Evolutionary conservation across 129 eudicot species (phyloP).

Genomic region (Deinandra increscens): DNA sequence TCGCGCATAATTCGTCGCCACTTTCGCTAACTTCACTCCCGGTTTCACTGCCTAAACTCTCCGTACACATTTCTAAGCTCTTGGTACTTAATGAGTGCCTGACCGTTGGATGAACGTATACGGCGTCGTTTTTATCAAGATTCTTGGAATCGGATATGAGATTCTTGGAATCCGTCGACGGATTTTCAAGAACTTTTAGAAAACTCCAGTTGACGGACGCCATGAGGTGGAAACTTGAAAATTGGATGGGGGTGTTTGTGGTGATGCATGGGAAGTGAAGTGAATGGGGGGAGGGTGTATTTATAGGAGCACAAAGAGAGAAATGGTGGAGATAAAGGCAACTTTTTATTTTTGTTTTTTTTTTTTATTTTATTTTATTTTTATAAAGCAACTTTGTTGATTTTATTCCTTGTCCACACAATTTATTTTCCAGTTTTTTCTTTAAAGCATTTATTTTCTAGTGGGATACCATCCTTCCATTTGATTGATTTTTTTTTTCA

Average conservation of each 20-base stretch:
- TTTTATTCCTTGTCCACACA: conserved; percentile 38
- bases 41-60: conserved; percentile 79
- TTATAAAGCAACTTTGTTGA: conserved; percentile 21
- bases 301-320: conserved; percentile 49
- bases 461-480: not conserved
- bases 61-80: conserved; percentile 94
- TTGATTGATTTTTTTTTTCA: not conserved
- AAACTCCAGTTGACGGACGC: conserved; percentile 51
- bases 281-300: conserved; percentile 46
- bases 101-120: conserved; percentile 67
- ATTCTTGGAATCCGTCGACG: conserved; percentile 18
- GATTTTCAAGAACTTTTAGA: conserved; percentile 55
- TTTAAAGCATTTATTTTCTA: too few species aligned
- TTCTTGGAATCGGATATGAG: too few species aligned
- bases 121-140: conserved; percentile 25
- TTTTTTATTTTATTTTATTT: too few species aligned
- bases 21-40: conserved; percentile 50
- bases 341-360: too few species aligned
- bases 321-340: conserved; percentile 10
- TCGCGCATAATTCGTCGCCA: conserved; percentile 38
- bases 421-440: too few species aligned
- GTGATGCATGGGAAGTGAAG: conserved; percentile 39
- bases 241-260: too few species aligned
- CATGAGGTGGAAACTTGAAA: conserved; percentile 39
- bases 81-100: conserved; percentile 61